Base-by-base conservation (phyloP, 1,139 yeast genomes). In the Hyphopichia khmerensis region DNA sequence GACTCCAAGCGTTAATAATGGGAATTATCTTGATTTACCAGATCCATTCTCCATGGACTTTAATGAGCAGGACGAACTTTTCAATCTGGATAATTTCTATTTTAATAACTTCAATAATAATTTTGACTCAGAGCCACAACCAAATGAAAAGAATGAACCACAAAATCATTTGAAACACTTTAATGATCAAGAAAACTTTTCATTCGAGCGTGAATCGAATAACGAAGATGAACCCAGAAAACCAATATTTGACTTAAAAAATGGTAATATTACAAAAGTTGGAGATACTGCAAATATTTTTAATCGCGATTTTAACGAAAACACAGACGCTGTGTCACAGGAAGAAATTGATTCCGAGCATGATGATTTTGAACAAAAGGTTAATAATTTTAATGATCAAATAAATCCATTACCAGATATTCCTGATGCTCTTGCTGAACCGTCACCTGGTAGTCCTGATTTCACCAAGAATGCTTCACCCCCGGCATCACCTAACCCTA, bases 1-100 rank as follows among this genome's bases (percentile, higher is more conserved):
- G 47, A 64, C 72, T 6, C 78, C 77, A 1, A 45, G 58, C 2
- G 59, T 56, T 38, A 46, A 56, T 40, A 45, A 45, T 41, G 42
- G 46, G 18, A 55, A 58, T 36, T 53, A 53, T 33, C 46, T 63
- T 38, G 53, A 57, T 17, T 45, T 64, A 8, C 67, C 53, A n/a
- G 56, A 53, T 38, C 49, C 49, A 1, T 36, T 41, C 16, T 18
- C 40, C 2, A 4, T 18, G 1, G 38, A 30, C 10, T 44, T 43
- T 24, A 50, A 51, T 36, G 48, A 51, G 9, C 48, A 43, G 38
- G 64, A 59, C 33, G 60, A 47, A 17, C 49, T 62, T 35, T 35
- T 40, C 19, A 51, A 53, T 41, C 38, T 43, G 35, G 53, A 48
- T 16, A 48, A 42, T 24, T 38, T 38, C 14, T 18, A 17, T n/a